Evolutionary conservation across 768 basidiomycete genomes (phyloP), one percentile per base, ranked within the genome.

Genomic region (Boletus sp.): DNA sequence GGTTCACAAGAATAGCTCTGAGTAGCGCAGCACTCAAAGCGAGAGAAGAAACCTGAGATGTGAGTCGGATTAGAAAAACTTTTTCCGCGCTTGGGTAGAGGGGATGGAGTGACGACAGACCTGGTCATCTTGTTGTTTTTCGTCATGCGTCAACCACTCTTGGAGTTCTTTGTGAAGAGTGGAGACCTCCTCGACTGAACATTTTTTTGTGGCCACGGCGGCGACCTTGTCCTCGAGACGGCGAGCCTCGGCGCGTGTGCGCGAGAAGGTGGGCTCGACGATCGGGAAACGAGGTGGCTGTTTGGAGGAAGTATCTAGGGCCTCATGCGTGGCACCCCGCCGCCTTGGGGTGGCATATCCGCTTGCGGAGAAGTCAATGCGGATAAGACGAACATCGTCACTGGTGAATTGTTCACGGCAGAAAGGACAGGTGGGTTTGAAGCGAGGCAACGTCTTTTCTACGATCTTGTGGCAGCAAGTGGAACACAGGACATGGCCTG

Each of bases 121-220:
- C 74, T 85, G 83, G 56, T 85, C 83, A 62, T 83, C 80, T 64
- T 70, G 62, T 62, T 66, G 64, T 68, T 82, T 83, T 60, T 71
- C 75, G 62, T 85, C 84, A 48, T 81, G 74, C 42, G 74, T 75
- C 53, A 92, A 71, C 88, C 88, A 92, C 56, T 83, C 82, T 68
- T 88, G 81, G 57, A 92, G 78, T 73, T 92, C 90, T 65, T 83
- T 81, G 73, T 89, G 87, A 59, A 92, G 80, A 55, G 79, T 74
- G 48, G 83, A 81, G 48, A 92, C 87, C 75, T 92, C 90, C 70
- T 91, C 90, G 56, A 92, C 89, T 37, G 88, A 89, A 74, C 87
- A 90, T 79, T 88, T 90, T 82, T 88, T 88, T 14, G 83, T 81
- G 33, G 90, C 90, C 62, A 90, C 84, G 64, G 79, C 81, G 53